Base-by-base conservation (phyloP, 768 basidiomycete species). In the Coprinopsis marcescibilis region DNA sequence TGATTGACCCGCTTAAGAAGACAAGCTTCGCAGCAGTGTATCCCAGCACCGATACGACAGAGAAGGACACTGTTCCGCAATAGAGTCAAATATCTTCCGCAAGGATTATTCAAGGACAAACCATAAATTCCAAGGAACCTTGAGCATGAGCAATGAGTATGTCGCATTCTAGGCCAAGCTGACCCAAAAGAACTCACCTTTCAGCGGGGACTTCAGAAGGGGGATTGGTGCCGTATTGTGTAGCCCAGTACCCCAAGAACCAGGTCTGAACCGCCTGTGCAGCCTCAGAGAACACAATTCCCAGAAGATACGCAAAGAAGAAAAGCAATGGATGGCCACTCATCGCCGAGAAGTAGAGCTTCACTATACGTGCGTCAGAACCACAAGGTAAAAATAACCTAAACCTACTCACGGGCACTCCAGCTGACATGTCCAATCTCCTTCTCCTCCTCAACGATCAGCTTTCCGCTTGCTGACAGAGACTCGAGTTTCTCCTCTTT, bases 371-470 rank as follows among this genome's bases (percentile, higher is more conserved):
- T n/a, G n/a, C n/a, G n/a, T 44, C 33, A 23, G 43, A 23, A 40
- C n/a, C n/a, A 40, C 6, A n/a, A 8, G 29, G n/a, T 32, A n/a
- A 8, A 8, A 32, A 32, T 32, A n/a, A 32, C 8, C 8, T 8
- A 32, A 11, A 17, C 6, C 6, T 19, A 17, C 66, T 49, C 59
- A 66, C 72, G 52, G 33, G 76, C 65, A 29, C 64, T 47, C 72
- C 75, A 78, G 37, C 75, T 73, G 23, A 85, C 73, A 49, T 76
- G 77, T 0, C 83, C 82, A 41, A 71, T 68, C 13, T 70, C 73
- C 34, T 81, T 66, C 55, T 86, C 83, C 54, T 86, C 83, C 0
- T 71, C 72, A 10, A 80, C 64, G 41, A 83, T 72, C 21, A 85
- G 65, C 57, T 83, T 81, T 1, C 81, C 81, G 37, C 68, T 68